Evolutionary conservation across 495 filamentous ascomycete species (phyloP).

Genomic region (Ascobolus immersus): DNA sequence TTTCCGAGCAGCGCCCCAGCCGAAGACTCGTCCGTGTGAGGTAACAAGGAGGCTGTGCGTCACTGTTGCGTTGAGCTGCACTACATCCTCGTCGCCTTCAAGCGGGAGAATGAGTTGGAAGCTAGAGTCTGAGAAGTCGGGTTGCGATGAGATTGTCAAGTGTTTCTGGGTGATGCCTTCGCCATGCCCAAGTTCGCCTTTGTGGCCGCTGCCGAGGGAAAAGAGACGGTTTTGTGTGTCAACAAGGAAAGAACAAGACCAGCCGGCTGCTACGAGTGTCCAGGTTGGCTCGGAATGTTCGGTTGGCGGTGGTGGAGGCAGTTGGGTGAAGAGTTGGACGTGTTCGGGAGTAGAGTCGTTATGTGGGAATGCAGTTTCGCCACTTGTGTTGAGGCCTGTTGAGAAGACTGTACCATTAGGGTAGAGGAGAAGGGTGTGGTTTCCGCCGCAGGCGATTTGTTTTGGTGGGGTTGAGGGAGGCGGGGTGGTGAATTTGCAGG

Average conservation of each 20-base stretch:
- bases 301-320: conserved; percentile 12
- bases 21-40: conserved; percentile 49
- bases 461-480: too few species aligned
- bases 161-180: conserved; percentile 7
- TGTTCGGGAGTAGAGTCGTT: too few species aligned
- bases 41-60: conserved; percentile 49
- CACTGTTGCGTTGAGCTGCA: conserved; percentile 42
- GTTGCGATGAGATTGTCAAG: too few species aligned
- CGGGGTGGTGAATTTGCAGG: conserved; percentile 26
- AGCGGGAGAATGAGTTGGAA: too few species aligned
- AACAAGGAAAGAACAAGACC: conserved; percentile 43
- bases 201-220: conserved; percentile 35
- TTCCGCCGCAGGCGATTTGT: conserved; percentile 47
- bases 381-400: conserved; percentile 32
- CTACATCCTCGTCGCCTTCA: too few species aligned
- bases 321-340: conserved; percentile 3
- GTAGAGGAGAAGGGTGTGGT: conserved; percentile 55
- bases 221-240: conserved; percentile 25
- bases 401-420: conserved; percentile 30
- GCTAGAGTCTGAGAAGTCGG: conserved; percentile 33
- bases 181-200: conserved; percentile 49
- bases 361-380: conserved; percentile 23
- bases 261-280: conserved; percentile 36
- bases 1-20: conserved; percentile 68
- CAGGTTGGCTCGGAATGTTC: conserved; percentile 10